A percentile compares a stretch with the other conserved stretches of the same genome.
These are phyloP conservation scores for Alternaria panax DNA, from an alignment of 2,329 filamentous ascomycete genomes.

Conservation along the genomic window DNA sequence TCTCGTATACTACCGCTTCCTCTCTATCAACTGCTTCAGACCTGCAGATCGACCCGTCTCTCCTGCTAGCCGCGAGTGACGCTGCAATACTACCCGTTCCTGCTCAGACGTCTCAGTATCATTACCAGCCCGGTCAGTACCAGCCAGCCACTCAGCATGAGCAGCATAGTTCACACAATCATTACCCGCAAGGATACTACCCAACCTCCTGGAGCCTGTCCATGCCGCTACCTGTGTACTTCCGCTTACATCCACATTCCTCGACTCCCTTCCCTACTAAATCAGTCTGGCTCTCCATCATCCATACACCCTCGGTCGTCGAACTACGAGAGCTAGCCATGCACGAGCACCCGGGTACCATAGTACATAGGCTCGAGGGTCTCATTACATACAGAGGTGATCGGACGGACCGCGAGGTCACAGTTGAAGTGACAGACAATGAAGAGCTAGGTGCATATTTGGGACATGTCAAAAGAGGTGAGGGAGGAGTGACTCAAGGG, in stretches of 20 bases:
- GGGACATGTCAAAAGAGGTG: slow-evolving; percentile 58
- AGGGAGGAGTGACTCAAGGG: slow-evolving; percentile 52
- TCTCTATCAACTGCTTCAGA: slow-evolving; percentile 53
- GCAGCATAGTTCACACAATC: slow-evolving; percentile 1
- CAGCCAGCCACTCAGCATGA: slow-evolving; percentile 28
- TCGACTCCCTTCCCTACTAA: slow-evolving; percentile 58
- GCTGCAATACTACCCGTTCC: slow-evolving; percentile 48
- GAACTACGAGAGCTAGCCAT: slow-evolving; percentile 70
- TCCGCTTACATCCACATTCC: slow-evolving; percentile 54
- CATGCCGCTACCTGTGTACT: slow-evolving; percentile 8
- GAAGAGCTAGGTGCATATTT: slow-evolving; percentile 77
- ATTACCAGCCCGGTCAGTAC: slow-evolving; percentile 38
- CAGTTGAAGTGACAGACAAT: slow-evolving; percentile 72
- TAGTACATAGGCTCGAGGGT: slow-evolving; percentile 70
- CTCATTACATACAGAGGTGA: slow-evolving; percentile 60
- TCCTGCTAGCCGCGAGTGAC: slow-evolving; percentile 65
- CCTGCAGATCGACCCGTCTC: slow-evolving; percentile 69
- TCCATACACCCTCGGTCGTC: slow-evolving; percentile 64
- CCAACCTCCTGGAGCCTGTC: background rate
- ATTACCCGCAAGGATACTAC: slow-evolving; percentile 20
- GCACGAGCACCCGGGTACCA: slow-evolving; percentile 66
- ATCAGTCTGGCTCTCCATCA: slow-evolving; percentile 70
- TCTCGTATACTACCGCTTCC: slow-evolving; percentile 20
- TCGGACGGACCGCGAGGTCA: slow-evolving; percentile 63
- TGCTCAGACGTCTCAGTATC: slow-evolving; percentile 18